These are phyloP conservation scores for Penicillium freii DNA, from an alignment of 2,329 filamentous ascomycete genomes.

Conservation along the genomic window DNA sequence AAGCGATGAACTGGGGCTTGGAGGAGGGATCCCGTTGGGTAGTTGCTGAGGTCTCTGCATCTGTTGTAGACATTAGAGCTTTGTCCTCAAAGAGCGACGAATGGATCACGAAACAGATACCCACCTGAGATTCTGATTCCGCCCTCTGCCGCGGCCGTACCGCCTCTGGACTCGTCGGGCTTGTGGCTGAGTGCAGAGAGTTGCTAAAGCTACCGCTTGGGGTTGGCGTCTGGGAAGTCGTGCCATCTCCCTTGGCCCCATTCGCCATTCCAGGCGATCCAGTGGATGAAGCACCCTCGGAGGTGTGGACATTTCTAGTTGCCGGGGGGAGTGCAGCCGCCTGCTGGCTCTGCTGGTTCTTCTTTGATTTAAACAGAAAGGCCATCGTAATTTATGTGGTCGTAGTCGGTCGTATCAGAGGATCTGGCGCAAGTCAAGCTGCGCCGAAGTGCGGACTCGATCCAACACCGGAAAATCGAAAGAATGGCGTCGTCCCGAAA, in stretches of 20 bases:
- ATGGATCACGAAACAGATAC: slow-evolving; percentile 20
- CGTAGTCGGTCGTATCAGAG: slow-evolving; percentile 36
- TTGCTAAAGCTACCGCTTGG: slow-evolving; percentile 70
- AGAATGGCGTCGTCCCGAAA: not conserved
- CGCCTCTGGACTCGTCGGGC: slow-evolving; percentile 64
- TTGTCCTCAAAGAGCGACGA: not conserved
- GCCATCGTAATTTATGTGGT: slow-evolving; percentile 58
- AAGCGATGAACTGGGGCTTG: slow-evolving; percentile 70
- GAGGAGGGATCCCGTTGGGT: slow-evolving; percentile 53
- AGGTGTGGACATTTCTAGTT: slow-evolving; percentile 56
- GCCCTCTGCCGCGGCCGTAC: slow-evolving; percentile 56
- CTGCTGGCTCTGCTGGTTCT: slow-evolving; percentile 60
- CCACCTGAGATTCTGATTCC: slow-evolving; percentile 56
- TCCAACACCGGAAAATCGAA: slow-evolving; percentile 11
- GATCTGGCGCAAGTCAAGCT: slow-evolving; percentile 17
- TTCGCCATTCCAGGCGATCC: slow-evolving; percentile 49
- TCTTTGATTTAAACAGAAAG: slow-evolving; percentile 81
- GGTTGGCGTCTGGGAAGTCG: slow-evolving; percentile 58
- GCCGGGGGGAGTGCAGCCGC: slow-evolving; percentile 49
- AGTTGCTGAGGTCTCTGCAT: slow-evolving; percentile 47
- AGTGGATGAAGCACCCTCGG: slow-evolving; percentile 49
- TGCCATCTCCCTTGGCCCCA: slow-evolving; percentile 42
- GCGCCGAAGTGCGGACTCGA: slow-evolving; percentile 14
- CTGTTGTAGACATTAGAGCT: slow-evolving; percentile 15
- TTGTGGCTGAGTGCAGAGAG: slow-evolving; percentile 66